These are phyloP conservation scores for Cnidoscolus chayamansa DNA, from an alignment of 441 rosid genomes.

Conservation along the genomic window DNA sequence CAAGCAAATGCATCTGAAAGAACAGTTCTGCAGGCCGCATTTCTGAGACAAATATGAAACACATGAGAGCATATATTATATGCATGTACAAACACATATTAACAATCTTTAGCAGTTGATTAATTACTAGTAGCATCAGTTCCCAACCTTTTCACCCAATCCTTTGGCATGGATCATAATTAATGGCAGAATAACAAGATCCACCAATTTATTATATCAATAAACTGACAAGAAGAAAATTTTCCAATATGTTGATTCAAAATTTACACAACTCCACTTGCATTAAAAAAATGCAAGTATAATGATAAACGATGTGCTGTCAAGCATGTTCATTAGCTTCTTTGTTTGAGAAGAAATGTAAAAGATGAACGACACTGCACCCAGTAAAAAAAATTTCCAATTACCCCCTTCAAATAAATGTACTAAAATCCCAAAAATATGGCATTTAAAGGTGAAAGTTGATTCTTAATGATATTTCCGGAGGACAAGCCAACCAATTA, in stretches of 20 bases:
- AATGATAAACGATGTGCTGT: too few relatives aligned
- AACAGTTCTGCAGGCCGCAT: constrained; percentile 88
- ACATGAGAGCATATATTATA: not conserved
- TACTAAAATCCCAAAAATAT: not conserved
- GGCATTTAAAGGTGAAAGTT: not conserved
- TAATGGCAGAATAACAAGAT: not conserved
- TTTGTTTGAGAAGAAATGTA: too few relatives aligned
- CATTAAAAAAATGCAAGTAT: not conserved
- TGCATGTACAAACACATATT: not conserved
- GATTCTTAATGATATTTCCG: not conserved
- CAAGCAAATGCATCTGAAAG: constrained; percentile 92
- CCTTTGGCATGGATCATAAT: not conserved
- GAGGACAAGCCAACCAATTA: not conserved
- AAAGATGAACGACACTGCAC: too few relatives aligned
- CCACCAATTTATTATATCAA: not conserved
- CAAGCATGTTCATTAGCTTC: too few relatives aligned
- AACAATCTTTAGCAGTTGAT: not conserved
- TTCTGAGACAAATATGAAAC: constrained; percentile 41
- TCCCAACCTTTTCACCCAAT: not conserved
- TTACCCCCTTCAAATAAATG: not conserved
- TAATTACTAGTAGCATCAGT: not conserved
- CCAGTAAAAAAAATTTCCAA: too few relatives aligned
- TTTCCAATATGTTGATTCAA: not conserved
- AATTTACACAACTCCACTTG: not conserved
- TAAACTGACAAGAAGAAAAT: not conserved